phyloP scores from a whole-genome alignment of 169 alveolate species.

The Eimeria mitis region DNA sequence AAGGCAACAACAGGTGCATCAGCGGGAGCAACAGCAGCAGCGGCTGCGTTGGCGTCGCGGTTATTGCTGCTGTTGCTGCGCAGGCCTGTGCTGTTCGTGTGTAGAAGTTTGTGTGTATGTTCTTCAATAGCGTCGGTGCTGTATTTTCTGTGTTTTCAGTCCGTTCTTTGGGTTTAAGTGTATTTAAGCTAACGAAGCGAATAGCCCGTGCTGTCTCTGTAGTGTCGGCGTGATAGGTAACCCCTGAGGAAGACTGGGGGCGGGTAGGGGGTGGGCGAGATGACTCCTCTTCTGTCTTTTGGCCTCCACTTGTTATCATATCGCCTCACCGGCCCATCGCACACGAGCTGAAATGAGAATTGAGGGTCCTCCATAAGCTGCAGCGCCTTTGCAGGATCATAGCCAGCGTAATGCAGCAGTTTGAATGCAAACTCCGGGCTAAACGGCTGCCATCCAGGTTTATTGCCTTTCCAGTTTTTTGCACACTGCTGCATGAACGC shows the following conservation, averaged over 20 bases:
- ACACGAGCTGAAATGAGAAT: slow-evolving; percentile 88
- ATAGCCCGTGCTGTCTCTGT: slow-evolving; percentile 74
- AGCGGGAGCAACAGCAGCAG: no score
- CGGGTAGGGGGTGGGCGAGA: slow-evolving; percentile 85
- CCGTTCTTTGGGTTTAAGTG: background rate
- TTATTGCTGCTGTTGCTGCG: background rate
- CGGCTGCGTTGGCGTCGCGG: background rate
- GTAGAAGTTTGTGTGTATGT: no score
- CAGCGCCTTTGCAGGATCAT: slow-evolving; percentile 91
- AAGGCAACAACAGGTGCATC: background rate
- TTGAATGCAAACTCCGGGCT: slow-evolving; percentile 94
- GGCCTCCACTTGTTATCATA: slow-evolving; percentile 94
- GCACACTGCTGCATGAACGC: slow-evolving; percentile 90
- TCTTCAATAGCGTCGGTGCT: no score
- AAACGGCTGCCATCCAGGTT: slow-evolving; percentile 94
- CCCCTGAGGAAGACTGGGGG: slow-evolving; percentile 76
- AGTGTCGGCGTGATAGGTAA: slow-evolving; percentile 74
- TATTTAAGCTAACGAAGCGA: slow-evolving; percentile 45
- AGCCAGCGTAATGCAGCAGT: slow-evolving; percentile 91
- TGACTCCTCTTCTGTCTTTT: slow-evolving; percentile 90
- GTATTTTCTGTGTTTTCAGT: no score
- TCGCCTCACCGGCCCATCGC: slow-evolving; percentile 91
- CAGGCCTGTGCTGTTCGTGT: no score
- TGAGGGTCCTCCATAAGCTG: slow-evolving; percentile 90
- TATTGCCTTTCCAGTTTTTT: slow-evolving; percentile 89